Evolutionary conservation across 495 filamentous ascomycete genomes (phyloP), one percentile per base, ranked within the genome.

Genomic region (Hyaloscypha variabilis): DNA sequence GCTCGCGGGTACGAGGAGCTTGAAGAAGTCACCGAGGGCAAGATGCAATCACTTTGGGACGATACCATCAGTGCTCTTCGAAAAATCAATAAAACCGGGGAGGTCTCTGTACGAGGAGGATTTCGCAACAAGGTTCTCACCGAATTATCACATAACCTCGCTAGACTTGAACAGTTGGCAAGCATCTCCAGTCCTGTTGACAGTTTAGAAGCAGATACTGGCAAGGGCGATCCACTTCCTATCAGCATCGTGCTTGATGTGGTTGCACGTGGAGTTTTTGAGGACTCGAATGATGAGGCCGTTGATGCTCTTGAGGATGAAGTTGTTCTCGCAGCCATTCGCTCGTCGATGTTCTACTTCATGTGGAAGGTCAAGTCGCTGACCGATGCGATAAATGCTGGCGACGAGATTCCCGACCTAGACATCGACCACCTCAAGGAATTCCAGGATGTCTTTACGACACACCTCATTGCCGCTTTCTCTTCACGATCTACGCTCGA

Each of bases 1-100:
- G 93, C 94, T 14, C 88, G 90, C 60, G 88, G 84, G 63, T 94
- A 91, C 60, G 92, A 94, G 66, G 93, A 95, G 65, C 86, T 96
- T 58, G 88, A 92, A 61, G 96, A 98, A 65, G 80, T 91, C 21
- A 88, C 92, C 1, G 90, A 95, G 51, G 83, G 76, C 71, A 97
- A 93, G 72, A 76, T 98, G 10, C 84, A 88, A 42, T 83, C 87
- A 49, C 79, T 97, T 10, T 97, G 96, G 92, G 93, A 97, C 56
- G 87, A 92, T 49, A 86, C 89, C 11, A 82, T 92, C 28, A 88
- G 87, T 67, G 82, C 87, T 3, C 82, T 98, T 4, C 79, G 85
- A 51, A 80, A 85, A 11, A 83, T 95, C 24, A 83, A 87, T 61
- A 86, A 87, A 63, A 87, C 85, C 39, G 84, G 84, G 57, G 88